A percentile compares a stretch with the other conserved stretches of the same genome.
These are phyloP conservation scores for Cynara cardunculus DNA, from an alignment of 129 eudicot species.

Conservation along the genomic window DNA sequence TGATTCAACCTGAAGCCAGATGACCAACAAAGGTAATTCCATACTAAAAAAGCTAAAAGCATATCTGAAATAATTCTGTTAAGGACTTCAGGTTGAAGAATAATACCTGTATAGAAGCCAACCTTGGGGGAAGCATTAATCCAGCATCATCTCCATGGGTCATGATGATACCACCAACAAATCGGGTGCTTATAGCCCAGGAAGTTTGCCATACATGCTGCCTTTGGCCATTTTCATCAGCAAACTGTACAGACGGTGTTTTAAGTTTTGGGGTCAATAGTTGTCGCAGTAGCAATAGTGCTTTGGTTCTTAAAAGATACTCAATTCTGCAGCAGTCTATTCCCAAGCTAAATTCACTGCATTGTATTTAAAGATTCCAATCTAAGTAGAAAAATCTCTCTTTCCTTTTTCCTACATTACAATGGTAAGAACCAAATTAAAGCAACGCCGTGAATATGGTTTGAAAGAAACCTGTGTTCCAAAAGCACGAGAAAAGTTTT, in stretches of 20 bases:
- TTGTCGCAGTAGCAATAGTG: slow-evolving; percentile 1
- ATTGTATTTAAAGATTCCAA: not conserved
- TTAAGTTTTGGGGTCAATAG: not conserved
- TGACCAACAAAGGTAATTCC: not conserved
- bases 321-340: slow-evolving; percentile 3
- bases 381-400: not conserved
- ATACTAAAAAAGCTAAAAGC: not conserved
- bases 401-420: not conserved
- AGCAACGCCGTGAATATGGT: not conserved
- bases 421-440: not conserved
- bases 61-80: not conserved
- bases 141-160: slow-evolving; percentile 95
- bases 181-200: slow-evolving; percentile 98
- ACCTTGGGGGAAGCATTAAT: slow-evolving; percentile 86
- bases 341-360: slow-evolving; percentile 8
- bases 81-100: slow-evolving; percentile 2
- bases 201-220: slow-evolving; percentile 99
- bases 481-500: slow-evolving; percentile 96
- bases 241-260: slow-evolving; percentile 53
- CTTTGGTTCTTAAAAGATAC: not conserved
- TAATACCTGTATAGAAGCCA: slow-evolving; percentile 86
- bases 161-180: slow-evolving; percentile 98
- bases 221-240: slow-evolving; percentile 90
- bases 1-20: not conserved
- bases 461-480: slow-evolving; percentile 61